phyloP scores from a whole-genome alignment of 1,139 yeast species.

The Suhomyces kunorum region DNA sequence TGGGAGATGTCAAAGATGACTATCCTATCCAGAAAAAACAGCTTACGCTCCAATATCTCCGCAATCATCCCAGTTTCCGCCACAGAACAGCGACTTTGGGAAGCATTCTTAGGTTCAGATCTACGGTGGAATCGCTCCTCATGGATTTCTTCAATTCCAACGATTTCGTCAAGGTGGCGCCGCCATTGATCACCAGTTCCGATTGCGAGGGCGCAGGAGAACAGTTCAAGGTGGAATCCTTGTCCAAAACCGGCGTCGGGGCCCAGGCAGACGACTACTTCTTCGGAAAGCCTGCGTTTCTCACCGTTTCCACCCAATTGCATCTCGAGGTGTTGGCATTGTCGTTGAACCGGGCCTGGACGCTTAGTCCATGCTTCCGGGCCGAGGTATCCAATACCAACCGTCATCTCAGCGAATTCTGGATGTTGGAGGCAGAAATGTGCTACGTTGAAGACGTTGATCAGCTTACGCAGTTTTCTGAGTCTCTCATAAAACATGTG shows the following conservation, averaged over 20 bases:
- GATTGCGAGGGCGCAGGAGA: conserved; percentile 99
- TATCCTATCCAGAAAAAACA: conserved; percentile 86
- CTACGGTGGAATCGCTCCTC: conserved; percentile 59
- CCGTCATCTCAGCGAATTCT: conserved; percentile 90
- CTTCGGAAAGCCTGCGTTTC: conserved; percentile 65
- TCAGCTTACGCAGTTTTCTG: conserved; percentile 67
- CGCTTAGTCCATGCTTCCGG: conserved; percentile 86
- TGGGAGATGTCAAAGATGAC: conserved; percentile 58
- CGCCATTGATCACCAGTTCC: conserved; percentile 84
- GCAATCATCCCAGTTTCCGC: conserved; percentile 73
- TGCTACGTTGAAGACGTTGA: conserved; percentile 60
- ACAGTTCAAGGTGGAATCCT: conserved; percentile 57
- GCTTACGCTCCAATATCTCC: conserved; percentile 63
- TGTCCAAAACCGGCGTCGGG: conserved; percentile 14
- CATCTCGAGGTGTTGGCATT: conserved; percentile 82
- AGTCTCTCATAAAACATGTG: conserved; percentile 63
- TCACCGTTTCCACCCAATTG: conserved; percentile 90
- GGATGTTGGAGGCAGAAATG: conserved; percentile 96
- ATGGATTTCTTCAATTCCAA: conserved; percentile 53
- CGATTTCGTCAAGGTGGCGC: conserved; percentile 70
- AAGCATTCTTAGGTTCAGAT: conserved; percentile 69
- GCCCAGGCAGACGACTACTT: conserved; percentile 35
- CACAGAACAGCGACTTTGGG: conserved; percentile 71
- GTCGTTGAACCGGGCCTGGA: conserved; percentile 83
- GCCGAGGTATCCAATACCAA: conserved; percentile 92